phyloP scores from a whole-genome alignment of 2,329 filamentous ascomycete genomes.

The Alternaria hordeiaustralica region DNA sequence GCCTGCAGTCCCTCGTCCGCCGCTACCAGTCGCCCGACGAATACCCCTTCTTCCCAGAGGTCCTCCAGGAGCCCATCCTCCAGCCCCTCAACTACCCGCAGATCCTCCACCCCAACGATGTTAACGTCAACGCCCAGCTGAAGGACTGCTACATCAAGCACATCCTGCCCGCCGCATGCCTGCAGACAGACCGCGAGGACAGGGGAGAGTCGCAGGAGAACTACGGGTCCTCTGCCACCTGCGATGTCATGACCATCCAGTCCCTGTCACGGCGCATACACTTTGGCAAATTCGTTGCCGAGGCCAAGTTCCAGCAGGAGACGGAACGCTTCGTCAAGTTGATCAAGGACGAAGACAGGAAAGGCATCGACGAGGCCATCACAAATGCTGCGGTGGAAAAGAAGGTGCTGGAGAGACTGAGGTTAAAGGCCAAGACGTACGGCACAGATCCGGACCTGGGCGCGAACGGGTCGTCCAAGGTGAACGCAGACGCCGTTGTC shows the following conservation, averaged over 20 bases:
- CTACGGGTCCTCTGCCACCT: conserved; percentile 90
- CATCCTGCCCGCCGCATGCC: conserved; percentile 84
- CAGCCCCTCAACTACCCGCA: conserved; percentile 84
- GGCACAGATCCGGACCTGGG: conserved; percentile 81
- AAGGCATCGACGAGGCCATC: conserved; percentile 87
- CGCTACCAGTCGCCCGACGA: conserved; percentile 97
- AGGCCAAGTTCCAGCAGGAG: conserved; percentile 90
- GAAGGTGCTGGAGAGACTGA: conserved; percentile 85
- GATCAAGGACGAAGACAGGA: conserved; percentile 80
- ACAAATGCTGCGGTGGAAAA: conserved; percentile 88
- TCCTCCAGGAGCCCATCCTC: conserved; percentile 81
- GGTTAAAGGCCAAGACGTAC: conserved; percentile 90
- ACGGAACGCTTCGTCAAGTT: conserved; percentile 79
- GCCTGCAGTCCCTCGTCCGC: conserved; percentile 87
- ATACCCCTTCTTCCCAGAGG: conserved; percentile 92
- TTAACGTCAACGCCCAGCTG: conserved; percentile 88
- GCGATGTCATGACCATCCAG: conserved; percentile 89
- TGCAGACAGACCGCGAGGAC: conserved; percentile 77
- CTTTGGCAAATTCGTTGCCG: conserved; percentile 98
- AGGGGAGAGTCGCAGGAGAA: conserved; percentile 89
- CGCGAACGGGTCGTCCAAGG: conserved; percentile 72
- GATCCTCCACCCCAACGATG: conserved; percentile 85
- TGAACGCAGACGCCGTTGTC: conserved; percentile 78
- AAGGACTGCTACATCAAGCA: conserved; percentile 82
- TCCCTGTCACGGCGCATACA: conserved; percentile 89